A percentile compares a stretch with the other conserved stretches of the same genome.
Conservation (phyloP, 1,284 basidiomycete genomes). For the Ustilago xerochloae region DNA sequence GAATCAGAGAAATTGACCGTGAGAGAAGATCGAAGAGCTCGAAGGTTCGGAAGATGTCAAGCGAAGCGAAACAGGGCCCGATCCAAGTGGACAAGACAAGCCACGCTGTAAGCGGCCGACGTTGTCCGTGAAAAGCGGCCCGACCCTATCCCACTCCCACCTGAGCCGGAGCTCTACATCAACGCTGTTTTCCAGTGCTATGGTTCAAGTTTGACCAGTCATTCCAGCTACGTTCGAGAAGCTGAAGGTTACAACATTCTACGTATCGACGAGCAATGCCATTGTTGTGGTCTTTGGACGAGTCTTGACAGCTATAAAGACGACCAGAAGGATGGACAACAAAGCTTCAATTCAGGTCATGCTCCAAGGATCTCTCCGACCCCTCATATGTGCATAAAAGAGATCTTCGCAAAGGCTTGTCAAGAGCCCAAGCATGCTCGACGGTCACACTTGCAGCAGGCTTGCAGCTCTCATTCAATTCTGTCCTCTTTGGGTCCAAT, state of each 20-base stretch:
- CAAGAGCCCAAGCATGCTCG: background rate
- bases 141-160: background rate
- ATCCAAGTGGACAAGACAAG: background rate
- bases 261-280: no score
- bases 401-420: no score
- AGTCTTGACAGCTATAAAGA: no score
- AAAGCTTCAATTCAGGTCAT: no score
- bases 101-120: background rate
- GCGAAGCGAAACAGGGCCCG: background rate
- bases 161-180: background rate
- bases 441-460: background rate
- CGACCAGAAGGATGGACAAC: no score
- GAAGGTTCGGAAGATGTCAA: constrained; percentile 6
- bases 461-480: background rate
- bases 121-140: constrained; percentile 25
- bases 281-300: no score
- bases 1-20: no score
- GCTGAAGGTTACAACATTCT: no score
- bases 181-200: no score
- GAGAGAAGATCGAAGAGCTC: background rate
- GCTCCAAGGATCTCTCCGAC: background rate
- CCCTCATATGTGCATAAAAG: no score
- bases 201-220: no score
- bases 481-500: constrained; percentile 14
- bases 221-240: no score